phyloP scores from a whole-genome alignment of 495 filamentous ascomycete species.

The Apodospora peruviana region DNA sequence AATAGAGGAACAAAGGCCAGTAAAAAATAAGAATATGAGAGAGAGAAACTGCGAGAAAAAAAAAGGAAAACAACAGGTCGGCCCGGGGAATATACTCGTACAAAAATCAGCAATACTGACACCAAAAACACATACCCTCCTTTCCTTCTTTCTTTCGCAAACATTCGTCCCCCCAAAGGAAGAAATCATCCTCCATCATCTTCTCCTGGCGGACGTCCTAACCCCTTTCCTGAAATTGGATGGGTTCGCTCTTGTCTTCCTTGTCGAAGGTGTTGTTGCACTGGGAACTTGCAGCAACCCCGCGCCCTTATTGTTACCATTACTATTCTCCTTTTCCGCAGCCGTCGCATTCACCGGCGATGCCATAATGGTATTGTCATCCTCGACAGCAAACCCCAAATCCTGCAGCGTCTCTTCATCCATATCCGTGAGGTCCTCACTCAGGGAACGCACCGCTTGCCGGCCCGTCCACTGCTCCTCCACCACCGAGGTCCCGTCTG shows the following conservation, averaged over 20 bases:
- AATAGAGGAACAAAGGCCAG: neutral
- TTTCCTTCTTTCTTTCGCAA: too few species aligned
- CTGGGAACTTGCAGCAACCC: neutral
- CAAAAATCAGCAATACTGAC: too few species aligned
- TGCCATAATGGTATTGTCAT: conserved; percentile 34
- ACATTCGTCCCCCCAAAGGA: too few species aligned
- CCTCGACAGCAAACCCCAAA: conserved; percentile 40
- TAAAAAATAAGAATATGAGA: conserved; percentile 5
- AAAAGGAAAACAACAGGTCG: too few species aligned
- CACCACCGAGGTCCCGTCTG: conserved; percentile 58
- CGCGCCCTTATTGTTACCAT: neutral
- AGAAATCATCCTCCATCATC: conserved; percentile 9
- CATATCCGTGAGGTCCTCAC: conserved; percentile 81
- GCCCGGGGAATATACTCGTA: conserved; percentile 11
- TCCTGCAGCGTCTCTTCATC: conserved; percentile 80
- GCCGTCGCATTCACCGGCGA: conserved; percentile 25
- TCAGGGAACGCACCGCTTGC: conserved; percentile 69
- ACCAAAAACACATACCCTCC: too few species aligned
- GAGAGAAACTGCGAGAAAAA: conserved; percentile 1
- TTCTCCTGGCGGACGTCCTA: conserved; percentile 10
- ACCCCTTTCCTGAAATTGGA: conserved; percentile 25
- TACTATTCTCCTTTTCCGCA: conserved; percentile 13
- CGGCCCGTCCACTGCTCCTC: conserved; percentile 75
- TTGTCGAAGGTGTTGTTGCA: conserved; percentile 7
- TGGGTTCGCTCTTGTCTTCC: conserved; percentile 18